Evolutionary conservation across 2,329 filamentous ascomycete genomes (phyloP).

Genomic region (Trichoderma koningiopsis): DNA sequence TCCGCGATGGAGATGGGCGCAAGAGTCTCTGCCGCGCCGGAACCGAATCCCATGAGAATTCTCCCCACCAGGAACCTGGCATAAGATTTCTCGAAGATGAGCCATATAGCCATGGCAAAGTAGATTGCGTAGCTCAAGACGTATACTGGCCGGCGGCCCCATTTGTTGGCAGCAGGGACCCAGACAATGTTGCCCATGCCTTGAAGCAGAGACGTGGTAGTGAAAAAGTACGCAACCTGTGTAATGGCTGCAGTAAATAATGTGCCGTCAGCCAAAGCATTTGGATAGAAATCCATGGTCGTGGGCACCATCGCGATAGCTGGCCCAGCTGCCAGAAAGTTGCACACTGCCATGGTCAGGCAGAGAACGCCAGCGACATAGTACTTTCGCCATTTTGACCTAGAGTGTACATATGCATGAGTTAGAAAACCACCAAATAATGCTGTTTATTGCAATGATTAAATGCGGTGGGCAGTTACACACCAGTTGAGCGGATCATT

Average conservation of each 20-base stretch:
- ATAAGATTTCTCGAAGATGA: conserved; percentile 47
- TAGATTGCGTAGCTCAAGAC: conserved; percentile 49
- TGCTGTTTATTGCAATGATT: not conserved
- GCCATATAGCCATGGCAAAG: conserved; percentile 45
- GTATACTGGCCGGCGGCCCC: conserved; percentile 48
- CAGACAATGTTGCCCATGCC: conserved; percentile 51
- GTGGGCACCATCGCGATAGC: conserved; percentile 53
- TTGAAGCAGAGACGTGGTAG: conserved; percentile 51
- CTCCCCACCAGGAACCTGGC: conserved; percentile 48
- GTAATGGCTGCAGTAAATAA: conserved; percentile 41
- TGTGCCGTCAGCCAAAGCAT: conserved; percentile 34
- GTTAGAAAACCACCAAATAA: not conserved
- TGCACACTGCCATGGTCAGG: conserved; percentile 57
- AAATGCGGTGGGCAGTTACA: conserved; percentile 34
- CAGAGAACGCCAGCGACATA: conserved; percentile 55
- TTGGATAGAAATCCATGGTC: conserved; percentile 50
- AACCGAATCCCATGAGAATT: conserved; percentile 55
- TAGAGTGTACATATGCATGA: conserved; percentile 31
- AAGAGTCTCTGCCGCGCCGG: conserved; percentile 55
- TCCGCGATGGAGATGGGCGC: conserved; percentile 56
- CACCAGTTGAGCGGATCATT: conserved; percentile 59
- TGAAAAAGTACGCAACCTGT: conserved; percentile 56
- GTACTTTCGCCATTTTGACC: conserved; percentile 50
- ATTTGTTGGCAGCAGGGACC: conserved; percentile 51
- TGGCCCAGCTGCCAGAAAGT: conserved; percentile 59